Conservation (phyloP, 225 moss, liverwort and hornwort genomes). For the Marchantia polymorpha region DNA sequence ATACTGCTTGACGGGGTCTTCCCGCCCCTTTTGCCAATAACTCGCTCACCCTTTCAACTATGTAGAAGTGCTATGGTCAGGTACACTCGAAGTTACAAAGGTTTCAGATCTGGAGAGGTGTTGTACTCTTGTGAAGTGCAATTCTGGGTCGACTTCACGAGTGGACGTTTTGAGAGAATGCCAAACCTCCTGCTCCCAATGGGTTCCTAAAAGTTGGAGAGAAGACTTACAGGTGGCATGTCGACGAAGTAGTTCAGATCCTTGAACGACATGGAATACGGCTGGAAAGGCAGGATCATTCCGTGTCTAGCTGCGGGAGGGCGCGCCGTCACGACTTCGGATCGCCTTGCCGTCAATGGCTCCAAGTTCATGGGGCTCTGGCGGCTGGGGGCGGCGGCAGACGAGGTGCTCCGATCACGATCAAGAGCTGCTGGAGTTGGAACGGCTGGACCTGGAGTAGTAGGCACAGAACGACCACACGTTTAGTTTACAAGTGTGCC, state of each 20-base stretch:
- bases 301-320: conserved; percentile 15
- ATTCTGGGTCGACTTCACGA: too few species aligned
- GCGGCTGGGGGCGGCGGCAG: background rate
- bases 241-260: conserved; percentile 32
- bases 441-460: background rate
- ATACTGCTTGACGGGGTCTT: too few species aligned
- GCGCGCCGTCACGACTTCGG: background rate
- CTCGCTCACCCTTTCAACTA: too few species aligned
- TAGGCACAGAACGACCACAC: too few species aligned
- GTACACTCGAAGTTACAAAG: too few species aligned
- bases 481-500: too few species aligned
- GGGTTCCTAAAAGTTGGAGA: background rate
- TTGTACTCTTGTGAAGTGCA: too few species aligned
- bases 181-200: background rate
- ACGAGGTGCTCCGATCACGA: background rate
- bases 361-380: background rate
- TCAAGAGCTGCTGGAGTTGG: background rate
- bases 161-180: background rate
- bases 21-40: too few species aligned
- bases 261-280: conserved; percentile 33
- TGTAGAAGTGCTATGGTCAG: too few species aligned
- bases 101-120: too few species aligned
- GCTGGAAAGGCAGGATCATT: conserved; percentile 44
- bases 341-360: background rate
- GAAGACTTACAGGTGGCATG: conserved; percentile 31